phyloP scores from a whole-genome alignment of 2,329 filamentous ascomycete genomes.

The Aspergillus jensenii region DNA sequence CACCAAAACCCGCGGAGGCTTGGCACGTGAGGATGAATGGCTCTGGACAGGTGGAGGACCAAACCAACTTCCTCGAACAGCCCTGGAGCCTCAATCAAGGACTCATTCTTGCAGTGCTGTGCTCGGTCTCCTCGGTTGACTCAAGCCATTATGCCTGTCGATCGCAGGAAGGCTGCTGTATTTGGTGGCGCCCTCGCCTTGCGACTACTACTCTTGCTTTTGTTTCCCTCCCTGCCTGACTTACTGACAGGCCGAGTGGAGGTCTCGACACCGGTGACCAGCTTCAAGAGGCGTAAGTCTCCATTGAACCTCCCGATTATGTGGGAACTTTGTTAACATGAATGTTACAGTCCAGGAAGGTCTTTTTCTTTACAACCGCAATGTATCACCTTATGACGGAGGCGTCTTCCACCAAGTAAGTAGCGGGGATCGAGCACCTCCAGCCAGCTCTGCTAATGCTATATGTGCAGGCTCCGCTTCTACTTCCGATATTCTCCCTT shows the following conservation, averaged over 20 bases:
- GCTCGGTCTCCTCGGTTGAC: conserved; percentile 7
- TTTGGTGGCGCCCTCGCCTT: conserved; percentile 75
- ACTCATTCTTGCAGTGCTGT: conserved; percentile 1
- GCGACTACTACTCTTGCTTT: conserved; percentile 74
- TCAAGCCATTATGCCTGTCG: conserved; percentile 49
- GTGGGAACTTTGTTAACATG: neutral
- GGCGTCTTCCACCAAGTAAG: conserved; percentile 71
- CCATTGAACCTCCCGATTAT: neutral
- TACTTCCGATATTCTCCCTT: conserved; percentile 87
- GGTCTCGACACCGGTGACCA: conserved; percentile 93
- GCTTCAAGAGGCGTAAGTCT: conserved; percentile 88
- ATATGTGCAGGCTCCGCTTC: conserved; percentile 68
- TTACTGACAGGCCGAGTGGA: conserved; percentile 89
- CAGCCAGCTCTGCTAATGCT: conserved; percentile 2
- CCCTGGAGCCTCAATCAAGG: neutral
- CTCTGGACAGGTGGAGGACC: conserved; percentile 16
- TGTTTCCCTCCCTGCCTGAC: conserved; percentile 80
- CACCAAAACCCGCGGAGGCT: conserved; percentile 25
- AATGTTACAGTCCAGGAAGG: conserved; percentile 78
- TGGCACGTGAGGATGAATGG: conserved; percentile 20
- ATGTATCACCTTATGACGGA: conserved; percentile 95
- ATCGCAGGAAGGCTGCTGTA: conserved; percentile 63
- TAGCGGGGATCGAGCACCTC: neutral
- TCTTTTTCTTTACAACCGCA: conserved; percentile 91
- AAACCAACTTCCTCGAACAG: neutral